Percentiles rank a stretch among this genome's conserved stretches.
Conservation (phyloP, 1,139 yeast genomes). For the Taphrina sp. region DNA sequence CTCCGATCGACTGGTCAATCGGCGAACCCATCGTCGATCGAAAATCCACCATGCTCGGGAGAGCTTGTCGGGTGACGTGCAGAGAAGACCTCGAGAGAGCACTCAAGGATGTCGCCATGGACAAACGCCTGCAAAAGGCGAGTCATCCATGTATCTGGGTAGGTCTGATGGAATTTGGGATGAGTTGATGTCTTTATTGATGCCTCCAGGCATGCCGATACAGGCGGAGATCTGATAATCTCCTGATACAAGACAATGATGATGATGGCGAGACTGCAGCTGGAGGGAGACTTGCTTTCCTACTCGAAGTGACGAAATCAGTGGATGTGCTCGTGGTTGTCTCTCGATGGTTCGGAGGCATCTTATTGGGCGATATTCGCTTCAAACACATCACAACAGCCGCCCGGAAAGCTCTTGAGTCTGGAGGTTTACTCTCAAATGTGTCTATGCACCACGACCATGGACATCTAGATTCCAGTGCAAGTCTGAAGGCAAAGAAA, state of each 20-base stretch:
- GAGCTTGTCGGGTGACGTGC: conserved; percentile 60
- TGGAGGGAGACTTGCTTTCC: conserved; percentile 53
- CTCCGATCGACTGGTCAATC: conserved; percentile 54
- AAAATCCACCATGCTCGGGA: conserved; percentile 81
- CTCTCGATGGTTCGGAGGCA: conserved; percentile 92
- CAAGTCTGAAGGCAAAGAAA: no score
- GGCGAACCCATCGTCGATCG: conserved; percentile 80
- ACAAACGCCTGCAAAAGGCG: conserved; percentile 63
- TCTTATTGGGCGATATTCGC: conserved; percentile 84
- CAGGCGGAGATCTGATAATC: conserved; percentile 1
- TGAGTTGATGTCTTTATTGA: no score
- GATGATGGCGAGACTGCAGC: conserved; percentile 99
- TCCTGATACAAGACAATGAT: conserved; percentile 69
- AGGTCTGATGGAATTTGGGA: no score
- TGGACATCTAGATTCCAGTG: background rate
- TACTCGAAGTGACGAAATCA: conserved; percentile 54
- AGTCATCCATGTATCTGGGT: conserved; percentile 66
- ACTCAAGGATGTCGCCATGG: conserved; percentile 52
- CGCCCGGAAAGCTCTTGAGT: conserved; percentile 77
- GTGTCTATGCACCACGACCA: conserved; percentile 41
- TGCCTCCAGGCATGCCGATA: conserved; percentile 12
- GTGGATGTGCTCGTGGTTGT: conserved; percentile 87
- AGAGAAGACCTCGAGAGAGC: conserved; percentile 63
- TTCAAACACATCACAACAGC: conserved; percentile 89
- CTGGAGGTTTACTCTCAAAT: conserved; percentile 55